Conservation (phyloP, 2,329 filamentous ascomycete species). For the Lachnellula hyalina region DNA sequence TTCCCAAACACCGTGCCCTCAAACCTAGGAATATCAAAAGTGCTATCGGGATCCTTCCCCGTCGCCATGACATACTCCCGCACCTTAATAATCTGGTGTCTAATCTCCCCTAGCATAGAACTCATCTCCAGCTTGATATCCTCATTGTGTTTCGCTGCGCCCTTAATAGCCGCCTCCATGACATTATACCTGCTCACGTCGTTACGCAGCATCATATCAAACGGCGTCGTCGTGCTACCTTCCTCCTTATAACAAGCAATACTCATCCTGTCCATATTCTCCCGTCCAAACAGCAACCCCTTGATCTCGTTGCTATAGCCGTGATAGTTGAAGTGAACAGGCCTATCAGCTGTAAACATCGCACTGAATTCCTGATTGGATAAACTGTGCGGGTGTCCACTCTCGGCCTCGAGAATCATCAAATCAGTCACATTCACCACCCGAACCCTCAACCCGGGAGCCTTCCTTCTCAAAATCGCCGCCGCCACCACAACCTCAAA, state of each 20-base stretch:
- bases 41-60: conserved; percentile 48
- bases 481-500: conserved; percentile 61
- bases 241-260: conserved; percentile 60
- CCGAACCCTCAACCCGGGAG: conserved; percentile 50
- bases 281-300: conserved; percentile 55
- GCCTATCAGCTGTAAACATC: conserved; percentile 51
- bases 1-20: conserved; percentile 25
- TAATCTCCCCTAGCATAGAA: conserved; percentile 54
- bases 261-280: conserved; percentile 44
- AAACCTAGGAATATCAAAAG: conserved; percentile 46
- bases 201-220: conserved; percentile 65
- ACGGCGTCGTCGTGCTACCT: conserved; percentile 61
- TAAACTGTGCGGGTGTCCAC: conserved; percentile 54
- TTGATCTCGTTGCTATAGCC: conserved; percentile 57
- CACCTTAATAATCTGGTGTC: conserved; percentile 42
- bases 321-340: conserved; percentile 63
- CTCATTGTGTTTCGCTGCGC: conserved; percentile 43
- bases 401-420: conserved; percentile 54
- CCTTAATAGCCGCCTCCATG: conserved; percentile 47
- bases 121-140: conserved; percentile 51
- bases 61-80: conserved; percentile 47
- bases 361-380: conserved; percentile 45
- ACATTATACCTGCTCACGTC: conserved; percentile 55
- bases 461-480: conserved; percentile 44
- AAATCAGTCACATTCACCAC: conserved; percentile 63